Evolutionary conservation across 164 flowering plant species (phyloP), one percentile per base, ranked within the genome.

Genomic region (Liriodendron chinense): DNA sequence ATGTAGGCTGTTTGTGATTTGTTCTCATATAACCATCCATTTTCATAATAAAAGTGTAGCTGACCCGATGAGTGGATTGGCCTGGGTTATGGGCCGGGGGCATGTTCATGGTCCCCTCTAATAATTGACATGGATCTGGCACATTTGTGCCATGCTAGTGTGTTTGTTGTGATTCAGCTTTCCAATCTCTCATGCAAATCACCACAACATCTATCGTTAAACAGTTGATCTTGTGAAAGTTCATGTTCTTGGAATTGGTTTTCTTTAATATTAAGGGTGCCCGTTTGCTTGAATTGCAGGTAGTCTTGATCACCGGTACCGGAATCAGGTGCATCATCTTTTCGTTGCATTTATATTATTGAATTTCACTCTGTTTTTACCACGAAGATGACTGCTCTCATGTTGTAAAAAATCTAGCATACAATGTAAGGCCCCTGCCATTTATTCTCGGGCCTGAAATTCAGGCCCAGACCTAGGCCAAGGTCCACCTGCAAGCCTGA

Each of bases 281-380:
- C 24, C 53, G 43, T 34, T 34, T 34, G 2, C 73, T 78, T 22
- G 10, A 72, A 14, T 78, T 82, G 68, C 82, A 91, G 97, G 94
- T 64, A 69, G 72, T 72, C 69, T 92, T 9, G 87, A 84, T 76
- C 74, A 75, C 70, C 78, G 72, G 0, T 84, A 83, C 77, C 80
- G 86, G 61, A 84, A 90, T 21, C 84, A 86, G 91, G 94, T 90
- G 84, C 10, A 68, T 71, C 13, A 48, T 72, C 34, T 20, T 63
- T 12, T 49, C 63, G 9, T 70, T 9, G 50, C 0, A 7, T 69
- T 75, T 43, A 1, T 9, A 64, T 28, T 56, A 16, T 23, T 63
- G 66, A 22, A 22, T 21, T 63, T 63, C 66, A n/a, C 24, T 63
- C 10, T 20, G 24, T 63, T 63, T n/a, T 63, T 21, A 63, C 22